Evolutionary conservation across 345 rosid species (phyloP), one percentile per base, ranked within the genome.

Genomic region (Bruguiera parviflora): DNA sequence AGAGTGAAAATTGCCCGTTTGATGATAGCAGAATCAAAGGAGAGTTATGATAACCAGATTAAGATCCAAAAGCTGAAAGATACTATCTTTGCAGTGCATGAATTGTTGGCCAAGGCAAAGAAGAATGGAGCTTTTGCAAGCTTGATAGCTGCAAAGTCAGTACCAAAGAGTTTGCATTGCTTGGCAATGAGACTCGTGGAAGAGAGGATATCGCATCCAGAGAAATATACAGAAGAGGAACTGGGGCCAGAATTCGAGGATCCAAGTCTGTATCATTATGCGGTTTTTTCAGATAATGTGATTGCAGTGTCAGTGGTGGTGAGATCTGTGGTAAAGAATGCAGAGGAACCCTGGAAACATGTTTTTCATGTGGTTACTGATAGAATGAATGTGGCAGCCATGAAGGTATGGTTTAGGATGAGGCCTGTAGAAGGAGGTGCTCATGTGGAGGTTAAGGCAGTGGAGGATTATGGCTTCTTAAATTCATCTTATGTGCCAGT

Each of bases 391-490:
- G 74, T 91, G 25, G 97, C 96, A 52, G 97, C 97, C 0, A 88
- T 91, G 97, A 91, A 91, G 84, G 98, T 89, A 6, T 93, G 98
- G 98, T 93, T 91, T 74, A 77, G 77, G 84, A 93, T 93, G 98
- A 86, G 89, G 79, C 92, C 96, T 46, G 86, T 87, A 62, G 86
- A 88, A 35, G 97, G 96, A 43, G 79, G 79, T 3, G 91, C 92
- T 0, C 84, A 79, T 62, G 78, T 93, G 67, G 98, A 91, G 81
- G 85, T 93, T 70, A 89, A 89, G 75, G 84, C 87, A 0, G 81
- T 89, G 71, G 92, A 89, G 73, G 97, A 93, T 63, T 89, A 76
- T 67, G 61, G 75, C 15, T 89, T 89, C 72, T 75, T 89, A 81
- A 91, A 84, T 75, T 73, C 89, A 8, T 89, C 92, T 0, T 88